Evolutionary conservation across 306 rosid species (phyloP), one percentile per base, ranked within the genome.

Genomic region (Erythrophleum fordii): DNA sequence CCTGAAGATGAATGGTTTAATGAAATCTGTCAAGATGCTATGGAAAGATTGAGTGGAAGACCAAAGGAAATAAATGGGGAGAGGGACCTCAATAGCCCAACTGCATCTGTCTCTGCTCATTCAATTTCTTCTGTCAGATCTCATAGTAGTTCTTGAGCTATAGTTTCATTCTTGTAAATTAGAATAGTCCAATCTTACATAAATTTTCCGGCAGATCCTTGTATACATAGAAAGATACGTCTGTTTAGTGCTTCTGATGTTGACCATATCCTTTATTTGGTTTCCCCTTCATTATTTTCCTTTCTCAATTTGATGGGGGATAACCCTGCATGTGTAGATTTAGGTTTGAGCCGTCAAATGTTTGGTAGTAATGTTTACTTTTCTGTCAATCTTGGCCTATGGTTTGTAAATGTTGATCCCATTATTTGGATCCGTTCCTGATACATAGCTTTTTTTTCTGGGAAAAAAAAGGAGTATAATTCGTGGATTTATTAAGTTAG

Each of bases 1-100:
- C 97, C 97, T 22, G 97, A 91, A 70, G 99, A 95, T 84, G 99
- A 91, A 6, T 95, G 97, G 99, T 95, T 93, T 61, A 85, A 89
- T 25, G 97, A 91, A 22, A 65, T 93, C 69, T 91, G 99, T 81
- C 97, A 90, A 83, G 97, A 90, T 62, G 93, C 95, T 48, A 85
- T 93, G 74, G 97, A 91, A 80, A 91, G 97, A 79, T 81, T 93
- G 41, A 93, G 97, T 75, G 99, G 99, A 61, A 95, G 77, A 80
- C 97, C 99, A 14, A 92, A 89, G 84, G 92, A 89, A 49, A 76
- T 83, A 72, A 92, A 90, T 25, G 97, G 95, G 8, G 98, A 92
- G 37, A 91, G 92, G 34, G 97, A 95, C 12, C 90, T 66, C 52
- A 91, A 86, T 78, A 95, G 99, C 88, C 99, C 97, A 25, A 95